Evolutionary conservation across 2,329 filamentous ascomycete genomes (phyloP), one percentile per base, ranked within the genome.

Genomic region (Aspergillus brasiliensis): DNA sequence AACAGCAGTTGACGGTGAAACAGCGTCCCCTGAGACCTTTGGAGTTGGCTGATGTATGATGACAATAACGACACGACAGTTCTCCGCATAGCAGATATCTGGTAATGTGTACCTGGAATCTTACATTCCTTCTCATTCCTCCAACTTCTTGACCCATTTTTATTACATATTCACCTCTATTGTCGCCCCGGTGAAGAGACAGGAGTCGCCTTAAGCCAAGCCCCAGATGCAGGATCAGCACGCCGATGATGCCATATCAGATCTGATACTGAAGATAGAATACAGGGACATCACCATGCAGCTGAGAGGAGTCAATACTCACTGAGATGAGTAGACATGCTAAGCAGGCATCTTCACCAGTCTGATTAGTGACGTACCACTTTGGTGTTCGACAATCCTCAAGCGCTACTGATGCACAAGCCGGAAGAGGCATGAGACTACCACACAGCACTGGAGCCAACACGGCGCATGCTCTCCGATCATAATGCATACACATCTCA

Each of bases 231-330:
- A 44, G 11, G 21, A 46, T 46, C 38, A 28, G 44, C 52, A 34
- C 23, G 3, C 15, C 25, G 5, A 46, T 55, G 52, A 55, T 55
- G 52, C 52, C 52, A 55, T 55, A 8, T 23, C 23, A 28, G 44
- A 48, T 48, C 23, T 28, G 44, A 27, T 28, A 31, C 23, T 49
- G 28, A 27, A 8, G 25, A 23, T 19, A 28, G n/a, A 49, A 49
- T n/a, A 2, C 46, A 28, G 25, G 46, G 8, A 49, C 46, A 49
- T 49, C 46, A 31, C 8, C 13, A 17, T 31, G 46, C 46, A 49
- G 46, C 25, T 8, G 15, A 23, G 13, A n/a, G 19, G 19, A 11
- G 44, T 27, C 23, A 27, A 25, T 48, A 15, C 44, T 27, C 10
- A 8, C 10, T 13, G 44, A 28, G 11, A 15, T 25, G 11, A 23